Evolutionary conservation across 495 filamentous ascomycete genomes (phyloP), one percentile per base, ranked within the genome.

Genomic region (Penicillium cinerascens): DNA sequence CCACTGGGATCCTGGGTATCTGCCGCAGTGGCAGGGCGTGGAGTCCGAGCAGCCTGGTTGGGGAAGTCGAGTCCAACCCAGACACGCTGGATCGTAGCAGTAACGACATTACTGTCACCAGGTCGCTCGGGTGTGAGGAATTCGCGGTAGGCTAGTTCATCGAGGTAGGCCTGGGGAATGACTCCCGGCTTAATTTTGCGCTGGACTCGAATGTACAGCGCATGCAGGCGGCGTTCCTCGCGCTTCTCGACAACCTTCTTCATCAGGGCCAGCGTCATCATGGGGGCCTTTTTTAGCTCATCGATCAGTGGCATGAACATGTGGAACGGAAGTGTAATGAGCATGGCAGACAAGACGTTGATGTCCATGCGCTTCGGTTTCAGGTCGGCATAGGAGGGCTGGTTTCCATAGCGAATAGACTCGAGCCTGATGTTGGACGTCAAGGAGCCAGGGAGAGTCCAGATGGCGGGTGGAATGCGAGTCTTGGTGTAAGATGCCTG

Each of bases 191-290:
- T 16, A 23, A 10, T 4, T 3, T 18, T 23, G 7, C 42, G n/a
- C 15, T 44, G 22, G 29, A 27, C 18, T 20, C 5, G 23, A 21
- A 51, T 52, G 5, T 29, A 39, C n/a, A 73, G 46, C 2, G 66
- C 70, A 17, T 51, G 17, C 4, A 60, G n/a, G 8, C 70, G 63
- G 35, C 66, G 62, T 13, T 50, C 25, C 44, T 73, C 70, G 17
- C 70, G 61, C 49, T 64, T 58, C 1, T 48, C 29, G 0, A 73
- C 39, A 8, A 71, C 46, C 11, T 45, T 46, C 25, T 52, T 35
- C 6, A 63, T 51, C n/a, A 71, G 42, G 0, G 23, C 29, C 2
- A 11, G 10, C 1, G 45, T 53, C 17, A 67, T 22, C 9, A 54
- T 21, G n/a, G 44, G 27, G 21, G 52, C 45, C 1, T 7, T n/a